These are phyloP conservation scores for Leccinum uliginosum DNA, from an alignment of 768 basidiomycete species.

Conservation along the genomic window DNA sequence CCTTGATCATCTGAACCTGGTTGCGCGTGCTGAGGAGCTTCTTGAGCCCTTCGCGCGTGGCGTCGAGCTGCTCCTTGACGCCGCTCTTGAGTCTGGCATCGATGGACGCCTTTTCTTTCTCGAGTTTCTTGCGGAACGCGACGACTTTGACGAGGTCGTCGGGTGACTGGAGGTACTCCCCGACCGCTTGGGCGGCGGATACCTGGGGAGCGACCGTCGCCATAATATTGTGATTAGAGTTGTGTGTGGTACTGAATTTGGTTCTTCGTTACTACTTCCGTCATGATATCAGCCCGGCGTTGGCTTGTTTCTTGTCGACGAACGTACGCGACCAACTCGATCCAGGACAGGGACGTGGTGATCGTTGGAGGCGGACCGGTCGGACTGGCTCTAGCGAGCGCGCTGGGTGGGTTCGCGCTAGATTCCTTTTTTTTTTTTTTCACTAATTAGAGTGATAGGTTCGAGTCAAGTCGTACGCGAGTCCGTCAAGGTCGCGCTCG, in stretches of 20 bases:
- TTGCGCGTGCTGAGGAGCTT: slow-evolving; percentile 73
- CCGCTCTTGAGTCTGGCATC: slow-evolving; percentile 86
- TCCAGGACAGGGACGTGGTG: slow-evolving; percentile 74
- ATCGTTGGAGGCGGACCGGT: slow-evolving; percentile 94
- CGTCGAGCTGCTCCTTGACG: slow-evolving; percentile 89
- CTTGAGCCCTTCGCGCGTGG: slow-evolving; percentile 82
- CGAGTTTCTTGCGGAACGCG: slow-evolving; percentile 87
- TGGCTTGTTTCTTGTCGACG: slow-evolving; percentile 2
- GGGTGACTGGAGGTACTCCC: slow-evolving; percentile 88
- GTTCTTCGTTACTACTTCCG: neutral
- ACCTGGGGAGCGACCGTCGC: slow-evolving; percentile 48
- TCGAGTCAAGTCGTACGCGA: slow-evolving; percentile 48
- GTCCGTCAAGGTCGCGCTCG: slow-evolving; percentile 59
- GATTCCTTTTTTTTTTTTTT: neutral
- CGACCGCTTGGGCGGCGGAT: slow-evolving; percentile 82
- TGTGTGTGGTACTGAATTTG: neutral
- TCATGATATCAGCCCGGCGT: neutral
- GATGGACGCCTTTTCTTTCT: slow-evolving; percentile 95
- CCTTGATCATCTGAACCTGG: slow-evolving; percentile 77
- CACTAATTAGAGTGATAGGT: slow-evolving; percentile 39
- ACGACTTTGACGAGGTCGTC: slow-evolving; percentile 89
- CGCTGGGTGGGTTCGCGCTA: slow-evolving; percentile 56
- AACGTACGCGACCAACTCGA: slow-evolving; percentile 15
- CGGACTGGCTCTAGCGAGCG: slow-evolving; percentile 84
- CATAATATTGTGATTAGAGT: slow-evolving; percentile 8